Conservation (phyloP, 164 flowering plant genomes). For the Cinnamomum chago region DNA sequence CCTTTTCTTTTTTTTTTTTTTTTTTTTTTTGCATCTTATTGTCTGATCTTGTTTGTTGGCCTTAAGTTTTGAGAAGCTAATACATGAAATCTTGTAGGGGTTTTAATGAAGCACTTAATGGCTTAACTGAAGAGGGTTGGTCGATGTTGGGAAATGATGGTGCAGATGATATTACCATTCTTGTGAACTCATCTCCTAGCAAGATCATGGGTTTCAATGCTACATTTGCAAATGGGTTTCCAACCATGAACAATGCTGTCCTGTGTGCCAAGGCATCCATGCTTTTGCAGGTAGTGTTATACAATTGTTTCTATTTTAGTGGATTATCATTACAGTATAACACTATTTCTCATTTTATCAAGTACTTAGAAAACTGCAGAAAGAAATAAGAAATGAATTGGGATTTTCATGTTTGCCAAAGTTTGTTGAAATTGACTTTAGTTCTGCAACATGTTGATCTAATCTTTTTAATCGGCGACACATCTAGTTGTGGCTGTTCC, state of each 20-base stretch:
- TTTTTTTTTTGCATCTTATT: neutral
- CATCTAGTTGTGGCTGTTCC: no score
- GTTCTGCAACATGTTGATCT: no score
- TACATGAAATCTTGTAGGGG: slow-evolving; percentile 45
- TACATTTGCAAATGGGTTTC: slow-evolving; percentile 61
- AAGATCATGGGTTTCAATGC: slow-evolving; percentile 67
- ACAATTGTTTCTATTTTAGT: neutral
- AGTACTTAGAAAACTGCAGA: no score
- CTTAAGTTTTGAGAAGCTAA: neutral
- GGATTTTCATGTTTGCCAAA: no score
- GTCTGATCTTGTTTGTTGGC: neutral
- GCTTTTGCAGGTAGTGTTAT: slow-evolving; percentile 67
- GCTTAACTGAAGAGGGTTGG: slow-evolving; percentile 97
- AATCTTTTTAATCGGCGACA: no score
- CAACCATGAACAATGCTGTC: slow-evolving; percentile 57
- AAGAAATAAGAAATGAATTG: no score
- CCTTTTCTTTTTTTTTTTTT: neutral
- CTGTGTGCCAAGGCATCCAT: slow-evolving; percentile 96
- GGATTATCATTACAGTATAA: no score
- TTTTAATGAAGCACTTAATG: slow-evolving; percentile 90
- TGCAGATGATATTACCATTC: slow-evolving; percentile 85
- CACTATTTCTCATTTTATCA: no score
- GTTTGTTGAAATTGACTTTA: no score
- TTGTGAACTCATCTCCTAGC: slow-evolving; percentile 77
- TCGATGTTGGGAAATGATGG: slow-evolving; percentile 79